Conservation (phyloP, 1,284 basidiomycete species). For the Heimioporus punctisporus region DNA sequence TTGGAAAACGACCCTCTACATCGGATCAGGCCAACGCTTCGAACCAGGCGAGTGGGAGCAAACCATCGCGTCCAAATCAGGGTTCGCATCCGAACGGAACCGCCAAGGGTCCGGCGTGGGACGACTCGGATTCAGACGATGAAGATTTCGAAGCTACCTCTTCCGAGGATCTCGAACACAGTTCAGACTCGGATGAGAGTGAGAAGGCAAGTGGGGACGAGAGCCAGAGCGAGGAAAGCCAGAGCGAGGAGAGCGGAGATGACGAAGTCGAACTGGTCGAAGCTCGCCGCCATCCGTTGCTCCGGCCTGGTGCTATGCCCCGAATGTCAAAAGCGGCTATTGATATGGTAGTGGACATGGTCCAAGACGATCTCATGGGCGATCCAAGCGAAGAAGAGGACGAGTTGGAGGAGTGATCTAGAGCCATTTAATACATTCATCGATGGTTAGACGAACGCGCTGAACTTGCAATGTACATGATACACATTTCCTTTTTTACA, state of each 20-base stretch:
- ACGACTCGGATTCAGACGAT: slow-evolving; percentile 55
- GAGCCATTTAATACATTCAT: too few species aligned
- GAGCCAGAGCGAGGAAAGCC: slow-evolving; percentile 10
- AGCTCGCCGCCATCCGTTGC: slow-evolving; percentile 60
- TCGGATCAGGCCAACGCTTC: background rate
- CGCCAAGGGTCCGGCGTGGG: slow-evolving; percentile 39
- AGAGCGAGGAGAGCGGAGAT: slow-evolving; percentile 18
- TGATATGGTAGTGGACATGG: slow-evolving; percentile 55
- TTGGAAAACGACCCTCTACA: slow-evolving; percentile 42
- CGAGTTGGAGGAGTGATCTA: slow-evolving; percentile 37
- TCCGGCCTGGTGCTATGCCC: slow-evolving; percentile 69
- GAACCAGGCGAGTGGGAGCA: background rate
- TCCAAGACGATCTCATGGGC: slow-evolving; percentile 35
- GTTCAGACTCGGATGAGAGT: background rate
- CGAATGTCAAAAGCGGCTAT: slow-evolving; percentile 65
- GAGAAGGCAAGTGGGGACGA: slow-evolving; percentile 17
- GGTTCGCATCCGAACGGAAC: slow-evolving; percentile 14
- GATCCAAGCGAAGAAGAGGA: slow-evolving; percentile 41
- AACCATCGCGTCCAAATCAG: slow-evolving; percentile 9
- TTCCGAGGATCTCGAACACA: slow-evolving; percentile 33
- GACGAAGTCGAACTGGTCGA: slow-evolving; percentile 43
- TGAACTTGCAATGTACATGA: too few species aligned
- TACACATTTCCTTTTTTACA: too few species aligned
- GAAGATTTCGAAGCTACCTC: slow-evolving; percentile 45
- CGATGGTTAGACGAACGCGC: too few species aligned